A percentile compares a stretch with the other conserved stretches of the same genome.
Evolutionary conservation across 2,329 filamentous ascomycete genomes (phyloP).

Genomic region (Whalleya microplaca): DNA sequence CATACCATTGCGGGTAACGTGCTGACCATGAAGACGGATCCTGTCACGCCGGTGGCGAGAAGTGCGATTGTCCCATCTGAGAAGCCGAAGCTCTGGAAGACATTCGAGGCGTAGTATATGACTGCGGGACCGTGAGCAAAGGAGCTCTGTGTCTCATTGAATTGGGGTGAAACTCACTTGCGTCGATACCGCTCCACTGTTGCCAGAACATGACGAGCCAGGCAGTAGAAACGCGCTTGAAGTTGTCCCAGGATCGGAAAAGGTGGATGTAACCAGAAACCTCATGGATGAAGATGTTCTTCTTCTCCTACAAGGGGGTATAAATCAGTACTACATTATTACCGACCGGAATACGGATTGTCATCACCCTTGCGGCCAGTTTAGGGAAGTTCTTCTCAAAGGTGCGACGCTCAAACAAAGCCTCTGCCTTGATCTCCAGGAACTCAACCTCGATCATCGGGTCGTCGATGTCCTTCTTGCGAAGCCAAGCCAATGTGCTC

Average conservation of each 20-base stretch:
- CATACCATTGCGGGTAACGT: slow-evolving; percentile 45
- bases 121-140: too few species aligned
- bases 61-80: background rate
- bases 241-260: slow-evolving; percentile 35
- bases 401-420: slow-evolving; percentile 47
- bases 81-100: slow-evolving; percentile 42
- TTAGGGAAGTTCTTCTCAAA: slow-evolving; percentile 33
- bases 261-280: slow-evolving; percentile 53
- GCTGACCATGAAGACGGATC: slow-evolving; percentile 39
- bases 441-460: slow-evolving; percentile 54
- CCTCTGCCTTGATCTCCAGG: slow-evolving; percentile 55
- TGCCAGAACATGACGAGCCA: slow-evolving; percentile 58
- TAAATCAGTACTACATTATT: background rate
- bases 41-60: background rate
- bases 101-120: slow-evolving; percentile 50
- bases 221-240: background rate
- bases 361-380: background rate
- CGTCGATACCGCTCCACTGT: slow-evolving; percentile 54
- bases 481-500: slow-evolving; percentile 50
- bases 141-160: too few species aligned
- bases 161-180: too few species aligned
- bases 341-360: background rate
- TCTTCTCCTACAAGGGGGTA: slow-evolving; percentile 5
- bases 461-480: slow-evolving; percentile 52
- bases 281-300: slow-evolving; percentile 48